Conservation (phyloP, 805 yeast genomes). For the Phaffomyces opuntiae region DNA sequence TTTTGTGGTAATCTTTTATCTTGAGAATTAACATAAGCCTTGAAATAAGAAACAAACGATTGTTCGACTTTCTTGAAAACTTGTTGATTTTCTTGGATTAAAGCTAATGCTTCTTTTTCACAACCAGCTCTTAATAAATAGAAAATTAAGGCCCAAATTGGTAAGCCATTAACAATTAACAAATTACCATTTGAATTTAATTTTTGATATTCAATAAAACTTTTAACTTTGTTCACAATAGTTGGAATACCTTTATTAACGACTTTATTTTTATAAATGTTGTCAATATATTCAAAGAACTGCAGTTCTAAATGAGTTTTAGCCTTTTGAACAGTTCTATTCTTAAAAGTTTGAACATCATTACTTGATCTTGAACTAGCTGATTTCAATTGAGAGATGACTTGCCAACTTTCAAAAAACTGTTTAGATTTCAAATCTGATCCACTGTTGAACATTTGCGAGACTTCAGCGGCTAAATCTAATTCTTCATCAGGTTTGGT, state of each 20-base stretch:
- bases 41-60: conserved; percentile 72
- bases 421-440: conserved; percentile 63
- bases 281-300: conserved; percentile 68
- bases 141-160: conserved; percentile 91
- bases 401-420: conserved; percentile 67
- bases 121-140: conserved; percentile 83
- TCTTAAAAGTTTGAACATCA: conserved; percentile 19
- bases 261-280: conserved; percentile 47
- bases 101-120: conserved; percentile 66
- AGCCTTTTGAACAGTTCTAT: conserved; percentile 45
- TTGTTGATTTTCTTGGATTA: conserved; percentile 55
- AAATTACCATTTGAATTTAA: conserved; percentile 41
- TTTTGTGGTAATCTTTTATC: conserved; percentile 57
- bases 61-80: conserved; percentile 81
- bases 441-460: conserved; percentile 50
- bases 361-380: conserved; percentile 13
- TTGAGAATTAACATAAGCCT: conserved; percentile 53
- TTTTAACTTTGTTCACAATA: conserved; percentile 61
- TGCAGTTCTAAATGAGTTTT: conserved; percentile 64
- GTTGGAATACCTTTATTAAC: conserved; percentile 63
- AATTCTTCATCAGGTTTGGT: conserved; percentile 28
- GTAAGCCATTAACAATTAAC: conserved; percentile 69
- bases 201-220: conserved; percentile 44
- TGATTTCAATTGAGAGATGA: conserved; percentile 38
- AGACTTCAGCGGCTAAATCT: conserved; percentile 53